phyloP scores from a whole-genome alignment of 495 filamentous ascomycete genomes.

The Hypomontagnella submonticulosa region DNA sequence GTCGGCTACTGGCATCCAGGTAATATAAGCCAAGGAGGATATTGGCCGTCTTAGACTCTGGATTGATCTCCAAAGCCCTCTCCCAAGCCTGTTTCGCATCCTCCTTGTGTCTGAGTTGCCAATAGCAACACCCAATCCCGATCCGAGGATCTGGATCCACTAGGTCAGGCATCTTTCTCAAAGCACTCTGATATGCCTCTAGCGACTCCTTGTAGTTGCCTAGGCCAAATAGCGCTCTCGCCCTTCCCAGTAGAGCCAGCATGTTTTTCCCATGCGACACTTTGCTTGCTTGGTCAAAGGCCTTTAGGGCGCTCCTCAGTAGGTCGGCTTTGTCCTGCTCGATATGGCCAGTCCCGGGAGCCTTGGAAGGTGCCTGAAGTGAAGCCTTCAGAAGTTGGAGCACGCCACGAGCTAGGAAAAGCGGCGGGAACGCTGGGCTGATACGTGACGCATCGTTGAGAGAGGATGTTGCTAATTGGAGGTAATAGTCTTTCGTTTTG shows the following conservation, averaged over 20 bases:
- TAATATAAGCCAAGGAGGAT: constrained; percentile 90
- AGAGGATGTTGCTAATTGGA: constrained; percentile 87
- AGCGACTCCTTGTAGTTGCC: constrained; percentile 85
- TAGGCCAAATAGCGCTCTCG: constrained; percentile 83
- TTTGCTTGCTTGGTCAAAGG: constrained; percentile 91
- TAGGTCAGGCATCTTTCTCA: constrained; percentile 84
- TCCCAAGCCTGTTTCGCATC: constrained; percentile 92
- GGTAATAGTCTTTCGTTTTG: constrained; percentile 90
- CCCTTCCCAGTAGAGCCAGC: constrained; percentile 87
- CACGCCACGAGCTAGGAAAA: constrained; percentile 92
- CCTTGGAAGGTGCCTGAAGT: constrained; percentile 77
- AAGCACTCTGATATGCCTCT: constrained; percentile 83
- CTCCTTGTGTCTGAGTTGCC: constrained; percentile 93
- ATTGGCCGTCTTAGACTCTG: constrained; percentile 89
- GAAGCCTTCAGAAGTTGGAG: constrained; percentile 89
- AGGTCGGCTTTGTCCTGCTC: constrained; percentile 83
- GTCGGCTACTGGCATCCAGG: constrained; percentile 81
- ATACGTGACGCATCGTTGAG: constrained; percentile 95
- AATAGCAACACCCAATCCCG: constrained; percentile 93
- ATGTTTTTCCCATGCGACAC: constrained; percentile 86
- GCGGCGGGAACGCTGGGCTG: constrained; percentile 87
- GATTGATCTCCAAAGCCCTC: constrained; percentile 83
- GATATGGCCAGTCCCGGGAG: constrained; percentile 65
- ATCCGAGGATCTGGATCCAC: constrained; percentile 96
- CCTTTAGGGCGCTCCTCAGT: constrained; percentile 83